Evolutionary conservation across 2,329 filamentous ascomycete species (phyloP), one percentile per base, ranked within the genome.

Genomic region (Leptosphaerulina australis): DNA sequence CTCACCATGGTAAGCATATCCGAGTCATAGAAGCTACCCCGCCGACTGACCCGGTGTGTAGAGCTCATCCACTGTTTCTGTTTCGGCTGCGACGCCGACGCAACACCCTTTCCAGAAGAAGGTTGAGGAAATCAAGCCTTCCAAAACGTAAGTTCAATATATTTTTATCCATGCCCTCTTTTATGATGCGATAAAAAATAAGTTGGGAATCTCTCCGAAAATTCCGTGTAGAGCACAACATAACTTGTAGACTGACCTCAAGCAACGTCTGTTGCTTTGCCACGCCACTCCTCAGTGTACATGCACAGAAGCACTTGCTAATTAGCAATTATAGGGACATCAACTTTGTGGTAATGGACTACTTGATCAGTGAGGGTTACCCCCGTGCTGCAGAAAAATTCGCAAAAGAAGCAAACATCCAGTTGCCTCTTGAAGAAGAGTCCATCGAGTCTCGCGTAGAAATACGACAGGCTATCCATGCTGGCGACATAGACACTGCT

Each of bases 121-220:
- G 69, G 85, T 95, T 50, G 88, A 92, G 62, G 88, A 92, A 62
- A 85, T 92, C 64, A 93, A 91, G 69, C 85, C 90, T 38, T 88
- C 89, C 25, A 99, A 97, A 77, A 90, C 86, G 94, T 96, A 86
- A 77, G 87, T 67, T 45, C 40, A 24, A 36, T 55, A 41, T 45
- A 18, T 22, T 33, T 20, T 15, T 18, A 34, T 50, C 29, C 17
- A 28, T 35, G 39, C 50, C 30, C 50, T 50, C 55, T 58, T 53
- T 85, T 81, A 96, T 96, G 92, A 95, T 90, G 83, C 70, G 80
- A 82, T 77, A 78, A 78, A 50, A 86, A 87, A 63, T 90, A 95
- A 96, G 83, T 85, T 99, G 94, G 94, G 94, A 99, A 99, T 99
- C 94, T 99, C 95, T 99, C 94, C 88, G 90, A 97, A 90, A 83